Conservation (phyloP, 1,284 basidiomycete species). For the Cerioporus squamosus region DNA sequence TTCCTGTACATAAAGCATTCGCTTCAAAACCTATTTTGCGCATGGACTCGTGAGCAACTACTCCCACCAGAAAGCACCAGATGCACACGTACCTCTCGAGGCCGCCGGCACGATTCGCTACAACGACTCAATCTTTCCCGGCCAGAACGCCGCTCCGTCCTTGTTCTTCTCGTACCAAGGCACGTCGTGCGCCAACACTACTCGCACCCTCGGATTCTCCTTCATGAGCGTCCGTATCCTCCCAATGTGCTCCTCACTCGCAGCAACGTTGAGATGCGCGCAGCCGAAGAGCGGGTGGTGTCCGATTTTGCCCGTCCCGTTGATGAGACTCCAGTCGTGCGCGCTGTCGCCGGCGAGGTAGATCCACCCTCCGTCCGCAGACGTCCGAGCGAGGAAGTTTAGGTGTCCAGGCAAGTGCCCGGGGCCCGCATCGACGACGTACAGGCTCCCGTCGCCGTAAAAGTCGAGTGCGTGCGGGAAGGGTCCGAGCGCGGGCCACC, state of each 20-base stretch:
- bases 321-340: conserved; percentile 57
- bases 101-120: too few relatives aligned
- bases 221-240: conserved; percentile 44
- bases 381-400: conserved; percentile 59
- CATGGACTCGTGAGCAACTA: too few relatives aligned
- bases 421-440: conserved; percentile 54
- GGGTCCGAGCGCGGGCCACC: conserved; percentile 43
- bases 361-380: conserved; percentile 57
- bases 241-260: conserved; percentile 45
- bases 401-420: conserved; percentile 60
- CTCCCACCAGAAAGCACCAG: too few relatives aligned
- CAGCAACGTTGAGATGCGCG: conserved; percentile 46
- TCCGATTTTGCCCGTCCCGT: conserved; percentile 48
- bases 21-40: too few relatives aligned
- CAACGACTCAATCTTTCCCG: too few relatives aligned
- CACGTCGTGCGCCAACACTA: conserved; percentile 57
- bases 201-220: conserved; percentile 42
- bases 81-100: too few relatives aligned
- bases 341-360: conserved; percentile 60
- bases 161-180: conserved; percentile 55
- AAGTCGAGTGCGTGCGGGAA: conserved; percentile 57
- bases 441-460: conserved; percentile 60
- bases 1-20: too few relatives aligned
- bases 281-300: conserved; percentile 36
- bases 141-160: conserved; percentile 15